Base-by-base conservation (phyloP, 116 monocot species). In the Posidonia oceanica region DNA sequence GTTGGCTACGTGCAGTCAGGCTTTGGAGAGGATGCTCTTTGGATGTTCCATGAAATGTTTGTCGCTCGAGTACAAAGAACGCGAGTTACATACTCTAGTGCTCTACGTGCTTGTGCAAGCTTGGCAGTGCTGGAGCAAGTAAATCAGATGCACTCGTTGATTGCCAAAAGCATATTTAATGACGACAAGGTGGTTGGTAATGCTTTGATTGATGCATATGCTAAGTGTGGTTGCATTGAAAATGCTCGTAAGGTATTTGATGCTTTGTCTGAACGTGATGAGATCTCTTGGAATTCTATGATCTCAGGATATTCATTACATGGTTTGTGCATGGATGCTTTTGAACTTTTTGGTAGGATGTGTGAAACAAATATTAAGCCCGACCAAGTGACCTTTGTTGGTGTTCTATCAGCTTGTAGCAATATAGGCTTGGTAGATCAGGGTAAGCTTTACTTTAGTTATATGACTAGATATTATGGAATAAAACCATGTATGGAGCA, bases 211-310 rank as follows among this genome's bases (percentile, higher is more conserved):
- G 88, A 91, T 68, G 75, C 91, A 63, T 95, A 91, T 80, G 84
- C 91, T 41, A 91, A 91, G 69, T 88, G 86, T 56, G 88, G 91
- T 40, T 74, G 56, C 64, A 84, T 90, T 39, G 67, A 40, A 54
- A 67, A 72, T 70, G 84, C 95, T 51, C 66, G 70, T 6, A 84
- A 83, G 71, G 76, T 88, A 39, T 95, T 95, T 82, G 79, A 80
- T 56, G 20, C 58, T 39, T 75, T 95, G 72, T 70, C 52, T 53
- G 67, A 76, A 18, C 74, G 37, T 71, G 86, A 91, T 78, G 54
- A 74, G 6, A 78, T 95, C 71, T 91, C 95, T 42, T 95, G 88
- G 86, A 95, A 95, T 85, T 78, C 84, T 66, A 72, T 95, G 74
- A 91, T 91, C 59, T 91, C 88, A 13, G 91, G 84, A 13, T 90